A percentile compares a stretch with the other conserved stretches of the same genome.
phyloP scores from a whole-genome alignment of 2,329 filamentous ascomycete species.

The Fusarium tjaetaba region DNA sequence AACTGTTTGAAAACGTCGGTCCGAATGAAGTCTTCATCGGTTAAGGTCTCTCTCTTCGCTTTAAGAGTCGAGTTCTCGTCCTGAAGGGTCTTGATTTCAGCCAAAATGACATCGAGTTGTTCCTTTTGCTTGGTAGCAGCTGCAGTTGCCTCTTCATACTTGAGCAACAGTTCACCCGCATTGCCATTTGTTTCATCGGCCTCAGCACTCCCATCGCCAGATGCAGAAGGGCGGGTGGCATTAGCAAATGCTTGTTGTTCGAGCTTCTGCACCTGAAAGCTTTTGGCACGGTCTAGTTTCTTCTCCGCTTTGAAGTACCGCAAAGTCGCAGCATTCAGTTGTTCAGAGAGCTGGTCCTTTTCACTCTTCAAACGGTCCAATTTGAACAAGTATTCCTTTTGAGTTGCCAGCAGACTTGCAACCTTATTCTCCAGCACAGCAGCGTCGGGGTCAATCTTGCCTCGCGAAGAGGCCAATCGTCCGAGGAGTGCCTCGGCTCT shows the following conservation, averaged over 20 bases:
- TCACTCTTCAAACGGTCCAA: slow-evolving; percentile 79
- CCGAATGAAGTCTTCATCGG: slow-evolving; percentile 92
- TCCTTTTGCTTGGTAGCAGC: slow-evolving; percentile 85
- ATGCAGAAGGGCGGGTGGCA: slow-evolving; percentile 60
- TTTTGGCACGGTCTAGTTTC: slow-evolving; percentile 89
- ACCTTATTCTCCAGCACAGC: slow-evolving; percentile 79
- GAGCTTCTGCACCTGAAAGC: slow-evolving; percentile 87
- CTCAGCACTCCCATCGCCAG: slow-evolving; percentile 59
- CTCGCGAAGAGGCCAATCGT: slow-evolving; percentile 61
- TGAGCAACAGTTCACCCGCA: slow-evolving; percentile 75
- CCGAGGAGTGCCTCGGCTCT: slow-evolving; percentile 76
- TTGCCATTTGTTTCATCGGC: slow-evolving; percentile 63
- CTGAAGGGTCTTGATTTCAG: slow-evolving; percentile 77
- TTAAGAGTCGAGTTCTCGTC: slow-evolving; percentile 83
- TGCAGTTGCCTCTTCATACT: slow-evolving; percentile 81
- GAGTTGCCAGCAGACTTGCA: slow-evolving; percentile 77
- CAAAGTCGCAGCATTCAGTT: slow-evolving; percentile 87
- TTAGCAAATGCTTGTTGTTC: slow-evolving; percentile 88
- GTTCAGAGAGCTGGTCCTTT: slow-evolving; percentile 85
- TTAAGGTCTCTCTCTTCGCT: slow-evolving; percentile 73
- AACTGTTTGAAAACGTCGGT: slow-evolving; percentile 94
- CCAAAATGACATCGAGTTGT: slow-evolving; percentile 81
- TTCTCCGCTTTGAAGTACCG: slow-evolving; percentile 96
- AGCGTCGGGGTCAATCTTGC: slow-evolving; percentile 72
- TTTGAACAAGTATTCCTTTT: slow-evolving; percentile 83